Base-by-base conservation (phyloP, 352 stramenopile genomes). In the Pilasporangium apinafurcum region DNA sequence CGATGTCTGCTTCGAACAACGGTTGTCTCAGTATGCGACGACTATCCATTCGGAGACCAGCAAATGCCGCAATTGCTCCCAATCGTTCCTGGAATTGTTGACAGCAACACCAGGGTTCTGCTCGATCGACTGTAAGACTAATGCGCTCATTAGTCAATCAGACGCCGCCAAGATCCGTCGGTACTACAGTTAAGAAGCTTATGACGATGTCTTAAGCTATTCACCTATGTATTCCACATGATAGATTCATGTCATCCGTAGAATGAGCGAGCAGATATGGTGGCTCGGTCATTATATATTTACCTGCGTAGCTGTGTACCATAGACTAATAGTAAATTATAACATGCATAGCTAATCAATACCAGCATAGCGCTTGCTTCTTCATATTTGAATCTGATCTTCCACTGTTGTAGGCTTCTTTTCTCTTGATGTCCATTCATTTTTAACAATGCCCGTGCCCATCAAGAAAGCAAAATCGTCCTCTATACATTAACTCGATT, bases 41-140 rank as follows among this genome's bases (percentile, higher is more conserved):
- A 51, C 59, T 8, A 85, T 86, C 56, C 69, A 84, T 58, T 78
- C 77, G 33, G 77, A 92, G 57, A 90, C 77, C 35, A 69, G 51
- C 61, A 89, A 86, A 62, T 92, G 80, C 68, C 65, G 50, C 58
- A 92, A 92, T 60, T 92, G 80, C 69, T 48, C 70, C 37, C 68
- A 79, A 54, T 78, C 67, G 42, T 92, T 73, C 57, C 59, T 89
- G 41, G 74, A 82, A 53, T 63, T 62, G 27, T 45, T 85, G 33
- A 66, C 77, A n/a, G 61, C 71, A 2, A 63, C 53, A 14, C 71
- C 70, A n/a, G 77, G 74, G 38, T 92, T 92, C 46, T 92, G 77
- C 62, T 89, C 72, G 4, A 88, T 92, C 47, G 80, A 92, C 66
- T 92, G 80, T 66, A 92, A 92, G 62, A 92, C 77, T 22, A 90